Base-by-base conservation (phyloP, 352 stramenopile genomes). In the Phytophthora idaei region DNA sequence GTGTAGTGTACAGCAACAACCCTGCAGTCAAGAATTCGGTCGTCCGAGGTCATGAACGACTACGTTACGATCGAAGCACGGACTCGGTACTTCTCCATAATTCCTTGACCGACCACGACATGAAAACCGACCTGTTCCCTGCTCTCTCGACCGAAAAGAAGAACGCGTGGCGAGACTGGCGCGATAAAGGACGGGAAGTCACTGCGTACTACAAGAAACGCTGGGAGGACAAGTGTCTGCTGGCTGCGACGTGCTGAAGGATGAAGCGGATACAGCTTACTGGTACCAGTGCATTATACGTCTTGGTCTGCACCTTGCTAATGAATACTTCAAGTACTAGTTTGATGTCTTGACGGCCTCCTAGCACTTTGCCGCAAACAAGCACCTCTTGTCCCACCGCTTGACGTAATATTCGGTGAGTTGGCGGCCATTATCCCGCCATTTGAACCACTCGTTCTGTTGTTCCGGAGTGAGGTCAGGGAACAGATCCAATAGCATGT, bases 381-480 rank as follows among this genome's bases (percentile, higher is more conserved):
- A 57, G 34, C 76, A 84, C 31, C 72, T 76, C 4, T 65, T 57
- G 9, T 83, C 69, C 76, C 76, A 85, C 14, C 77, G 77, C 9
- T 71, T 59, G 47, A 81, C 83, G 58, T 87, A 90, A 61, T 90
- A 87, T 53, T 70, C 27, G 28, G 80, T 85, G 45, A 87, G 42
- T 14, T 69, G 55, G 14, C 79, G 69, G 2, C 77, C 77, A 8
- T 51, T 57, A 11, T 72, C 51, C 27, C 78, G 59, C 39, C 70
- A 50, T 6, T 36, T 45, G 2, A 57, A 25, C 61, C 66, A 75
- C 14, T 66, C 39, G 1, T 37, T 48, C 44, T 77, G 61, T 44
- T 80, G 63, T 6, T 59, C 50, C 2, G 34, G 21, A 0, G 25
- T 73, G 7, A 77, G 55, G 11, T 32, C 29, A 34, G 70, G 72